phyloP scores from a whole-genome alignment of 805 yeast genomes.

The Candida nonsorbophila region DNA sequence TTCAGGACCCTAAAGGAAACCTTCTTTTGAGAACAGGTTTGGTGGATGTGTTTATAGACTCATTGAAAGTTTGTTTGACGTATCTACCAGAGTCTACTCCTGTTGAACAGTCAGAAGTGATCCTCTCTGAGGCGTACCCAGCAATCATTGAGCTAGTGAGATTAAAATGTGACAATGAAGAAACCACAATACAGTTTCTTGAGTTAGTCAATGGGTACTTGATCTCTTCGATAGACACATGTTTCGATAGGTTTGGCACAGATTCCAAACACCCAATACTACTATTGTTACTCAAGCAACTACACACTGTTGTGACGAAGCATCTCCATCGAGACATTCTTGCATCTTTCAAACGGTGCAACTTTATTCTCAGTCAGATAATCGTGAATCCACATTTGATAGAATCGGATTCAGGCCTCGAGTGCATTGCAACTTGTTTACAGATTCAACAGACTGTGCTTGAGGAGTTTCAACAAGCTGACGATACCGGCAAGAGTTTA shows the following conservation, averaged over 20 bases:
- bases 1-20: background rate
- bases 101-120: conserved; percentile 11
- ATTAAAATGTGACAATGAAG: conserved; percentile 4
- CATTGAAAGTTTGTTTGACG: conserved; percentile 16
- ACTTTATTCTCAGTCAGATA: conserved; percentile 24
- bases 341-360: conserved; percentile 14
- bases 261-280: too few relatives aligned
- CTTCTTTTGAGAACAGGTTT: conserved; percentile 21
- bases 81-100: conserved; percentile 26
- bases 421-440: conserved; percentile 13
- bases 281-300: too few relatives aligned
- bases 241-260: too few relatives aligned
- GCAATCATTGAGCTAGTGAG: conserved; percentile 9
- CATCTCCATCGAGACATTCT: too few relatives aligned
- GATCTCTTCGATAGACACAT: too few relatives aligned
- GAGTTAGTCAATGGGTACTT: too few relatives aligned
- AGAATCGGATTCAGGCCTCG: conserved; percentile 14
- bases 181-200: too few relatives aligned
- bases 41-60: conserved; percentile 18
- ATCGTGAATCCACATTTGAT: conserved; percentile 21
- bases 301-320: too few relatives aligned
- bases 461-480: conserved; percentile 6
- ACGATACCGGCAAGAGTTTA: conserved; percentile 12
- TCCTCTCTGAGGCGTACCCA: conserved; percentile 19
- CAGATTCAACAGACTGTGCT: conserved; percentile 17